These are phyloP conservation scores for Heterobasidion occidentale DNA, from an alignment of 1,284 basidiomycete genomes.

Conservation along the genomic window DNA sequence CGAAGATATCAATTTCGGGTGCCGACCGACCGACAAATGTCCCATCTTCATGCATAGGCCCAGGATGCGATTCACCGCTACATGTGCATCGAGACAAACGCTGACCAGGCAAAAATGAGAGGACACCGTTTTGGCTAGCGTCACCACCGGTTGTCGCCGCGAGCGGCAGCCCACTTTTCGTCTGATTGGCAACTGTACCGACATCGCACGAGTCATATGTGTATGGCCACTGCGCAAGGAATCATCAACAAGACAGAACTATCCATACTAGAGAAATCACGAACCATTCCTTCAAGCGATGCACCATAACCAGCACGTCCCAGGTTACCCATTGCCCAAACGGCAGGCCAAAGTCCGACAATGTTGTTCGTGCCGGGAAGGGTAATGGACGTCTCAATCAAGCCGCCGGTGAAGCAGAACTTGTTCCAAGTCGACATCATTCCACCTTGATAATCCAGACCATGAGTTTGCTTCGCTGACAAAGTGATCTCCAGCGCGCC, in stretches of 20 bases:
- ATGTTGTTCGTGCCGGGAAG: conserved; percentile 69
- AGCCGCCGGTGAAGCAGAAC: conserved; percentile 89
- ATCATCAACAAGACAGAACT: not conserved
- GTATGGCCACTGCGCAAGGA: conserved; percentile 38
- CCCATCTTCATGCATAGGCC: conserved; percentile 41
- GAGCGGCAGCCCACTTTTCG: conserved; percentile 25
- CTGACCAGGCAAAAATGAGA: conserved; percentile 44
- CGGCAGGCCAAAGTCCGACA: conserved; percentile 45
- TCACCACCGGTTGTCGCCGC: conserved; percentile 35
- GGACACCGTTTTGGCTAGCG: conserved; percentile 21
- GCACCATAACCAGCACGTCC: conserved; percentile 56
- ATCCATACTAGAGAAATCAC: conserved; percentile 4
- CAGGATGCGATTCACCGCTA: conserved; percentile 43
- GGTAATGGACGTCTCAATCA: conserved; percentile 66
- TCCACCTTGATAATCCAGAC: conserved; percentile 69
- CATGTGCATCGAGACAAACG: conserved; percentile 50
- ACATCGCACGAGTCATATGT: conserved; percentile 49
- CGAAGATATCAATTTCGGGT: conserved; percentile 43
- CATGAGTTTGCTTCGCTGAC: conserved; percentile 57
- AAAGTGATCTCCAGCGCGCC: conserved; percentile 81
- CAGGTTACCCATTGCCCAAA: conserved; percentile 42
- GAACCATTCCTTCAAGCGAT: conserved; percentile 44
- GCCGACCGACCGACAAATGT: conserved; percentile 44
- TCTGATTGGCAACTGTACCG: conserved; percentile 50
- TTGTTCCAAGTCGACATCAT: conserved; percentile 81